Base-by-base conservation (phyloP, 1,139 yeast species). In the Komagataea norvegica region DNA sequence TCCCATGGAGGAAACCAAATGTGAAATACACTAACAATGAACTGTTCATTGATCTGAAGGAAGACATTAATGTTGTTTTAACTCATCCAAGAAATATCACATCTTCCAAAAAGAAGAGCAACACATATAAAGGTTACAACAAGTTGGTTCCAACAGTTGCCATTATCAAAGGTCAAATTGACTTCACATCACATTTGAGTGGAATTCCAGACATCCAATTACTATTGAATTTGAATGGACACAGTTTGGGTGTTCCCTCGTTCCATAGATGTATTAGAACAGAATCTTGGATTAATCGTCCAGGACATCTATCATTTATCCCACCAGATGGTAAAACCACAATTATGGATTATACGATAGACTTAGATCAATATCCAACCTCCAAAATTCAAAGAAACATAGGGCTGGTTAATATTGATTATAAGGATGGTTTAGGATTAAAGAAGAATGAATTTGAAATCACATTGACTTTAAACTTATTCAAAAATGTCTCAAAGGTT, bases 281-380 rank as follows among this genome's bases (percentile, higher is more conserved):
- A 5, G 68, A 63, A 20, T 56, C 58, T 22, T 77, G 81, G 79
- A 37, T 48, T 9, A 46, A 51, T 9, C 54, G 52, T 6, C 60
- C 62, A 1, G 75, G 74, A 0, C 50, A 64, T 0, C 55, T 88
- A 29, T 67, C 77, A 13, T 86, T 89, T 52, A 71, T 84, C 16
- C 98, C 98, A 4, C 95, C 97, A 0, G 96, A 91, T 58, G 97
- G 95, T 5, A 71, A 67, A 44, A 75, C 79, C 29, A 67, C 72
- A 5, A 59, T 91, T 15, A 72, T 82, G 70, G 64, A 73, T 18
- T 91, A 91, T 55, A 67, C 73, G 6, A 59, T 84, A 23, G 85
- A 84, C 42, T 57, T 74, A 27, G 61, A 57, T 38, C 52, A 36
- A 32, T 61, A 39, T 52, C 54, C 44, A 50, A 46, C 32, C 32